phyloP scores from a whole-genome alignment of 768 basidiomycete species.

The Termitomyces heimii region DNA sequence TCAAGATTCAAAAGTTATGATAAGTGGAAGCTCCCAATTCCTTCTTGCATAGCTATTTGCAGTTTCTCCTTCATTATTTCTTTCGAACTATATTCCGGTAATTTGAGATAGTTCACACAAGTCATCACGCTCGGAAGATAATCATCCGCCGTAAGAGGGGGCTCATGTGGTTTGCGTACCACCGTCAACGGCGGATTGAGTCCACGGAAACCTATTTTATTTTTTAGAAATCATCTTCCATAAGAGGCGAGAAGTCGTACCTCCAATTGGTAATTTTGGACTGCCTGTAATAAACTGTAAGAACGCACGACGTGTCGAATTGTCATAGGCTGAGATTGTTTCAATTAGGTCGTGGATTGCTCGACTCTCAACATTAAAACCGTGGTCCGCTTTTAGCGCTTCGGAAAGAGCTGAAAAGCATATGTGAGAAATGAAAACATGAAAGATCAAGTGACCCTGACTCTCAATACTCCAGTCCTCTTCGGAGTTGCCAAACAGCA shows the following conservation, averaged over 20 bases:
- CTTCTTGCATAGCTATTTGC: constrained; percentile 82
- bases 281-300: constrained; percentile 98
- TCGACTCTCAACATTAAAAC: constrained; percentile 92
- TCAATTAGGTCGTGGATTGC: constrained; percentile 85
- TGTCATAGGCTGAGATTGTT: constrained; percentile 79
- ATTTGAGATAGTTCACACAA: constrained; percentile 93
- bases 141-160: constrained; percentile 85
- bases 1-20: constrained; percentile 48
- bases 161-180: constrained; percentile 93
- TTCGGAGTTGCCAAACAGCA: constrained; percentile 94
- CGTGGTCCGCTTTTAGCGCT: constrained; percentile 94
- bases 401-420: constrained; percentile 67
- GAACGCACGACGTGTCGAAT: constrained; percentile 71
- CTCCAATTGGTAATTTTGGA: constrained; percentile 93
- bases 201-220: constrained; percentile 77
- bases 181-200: constrained; percentile 93
- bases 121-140: constrained; percentile 99
- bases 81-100: constrained; percentile 92
- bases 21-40: constrained; percentile 95
- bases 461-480: constrained; percentile 96
- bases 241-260: constrained; percentile 35
- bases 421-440: constrained; percentile 7
- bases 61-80: constrained; percentile 81
- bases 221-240: neutral
- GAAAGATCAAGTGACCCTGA: constrained; percentile 31